Evolutionary conservation across 2,329 filamentous ascomycete species (phyloP).

Genomic region (Curvularia verruculosa): DNA sequence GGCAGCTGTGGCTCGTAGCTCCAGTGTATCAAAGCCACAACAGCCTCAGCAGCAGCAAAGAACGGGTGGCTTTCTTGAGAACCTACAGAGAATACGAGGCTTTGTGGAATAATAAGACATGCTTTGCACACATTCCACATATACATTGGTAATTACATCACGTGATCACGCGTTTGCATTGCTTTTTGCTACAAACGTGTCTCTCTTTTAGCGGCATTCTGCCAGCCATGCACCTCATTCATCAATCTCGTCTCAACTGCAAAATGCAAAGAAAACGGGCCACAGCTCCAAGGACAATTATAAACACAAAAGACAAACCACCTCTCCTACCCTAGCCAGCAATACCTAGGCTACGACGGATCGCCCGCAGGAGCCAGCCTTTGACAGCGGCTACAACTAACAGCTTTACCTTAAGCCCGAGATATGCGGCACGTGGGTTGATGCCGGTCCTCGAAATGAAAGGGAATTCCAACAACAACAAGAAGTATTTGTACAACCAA

Average conservation of each 20-base stretch:
- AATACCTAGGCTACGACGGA: slow-evolving; percentile 26
- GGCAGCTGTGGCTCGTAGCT: slow-evolving; percentile 32
- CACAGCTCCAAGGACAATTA: background rate
- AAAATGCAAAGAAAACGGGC: slow-evolving; percentile 1
- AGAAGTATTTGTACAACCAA: slow-evolving; percentile 4
- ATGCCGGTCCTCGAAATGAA: slow-evolving; percentile 9
- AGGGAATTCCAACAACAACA: background rate
- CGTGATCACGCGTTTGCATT: slow-evolving; percentile 18
- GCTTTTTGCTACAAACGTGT: background rate
- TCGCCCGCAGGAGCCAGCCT: slow-evolving; percentile 27
- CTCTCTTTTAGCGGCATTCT: background rate
- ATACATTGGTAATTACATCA: slow-evolving; percentile 4
- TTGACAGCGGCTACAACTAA: slow-evolving; percentile 29
- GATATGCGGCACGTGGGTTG: slow-evolving; percentile 7
- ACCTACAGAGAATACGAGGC: slow-evolving; percentile 46
- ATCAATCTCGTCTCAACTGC: slow-evolving; percentile 3
- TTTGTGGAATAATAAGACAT: slow-evolving; percentile 36
- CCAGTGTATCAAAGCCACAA: slow-evolving; percentile 27
- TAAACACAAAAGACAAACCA: background rate
- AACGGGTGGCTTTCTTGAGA: slow-evolving; percentile 47
- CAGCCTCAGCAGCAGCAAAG: slow-evolving; percentile 33
- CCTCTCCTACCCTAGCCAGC: slow-evolving; percentile 12
- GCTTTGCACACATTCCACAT: background rate
- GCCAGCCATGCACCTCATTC: background rate
- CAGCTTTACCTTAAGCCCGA: slow-evolving; percentile 27